Conservation (phyloP, 2,329 filamentous ascomycete species). For the Diaporthe citri region DNA sequence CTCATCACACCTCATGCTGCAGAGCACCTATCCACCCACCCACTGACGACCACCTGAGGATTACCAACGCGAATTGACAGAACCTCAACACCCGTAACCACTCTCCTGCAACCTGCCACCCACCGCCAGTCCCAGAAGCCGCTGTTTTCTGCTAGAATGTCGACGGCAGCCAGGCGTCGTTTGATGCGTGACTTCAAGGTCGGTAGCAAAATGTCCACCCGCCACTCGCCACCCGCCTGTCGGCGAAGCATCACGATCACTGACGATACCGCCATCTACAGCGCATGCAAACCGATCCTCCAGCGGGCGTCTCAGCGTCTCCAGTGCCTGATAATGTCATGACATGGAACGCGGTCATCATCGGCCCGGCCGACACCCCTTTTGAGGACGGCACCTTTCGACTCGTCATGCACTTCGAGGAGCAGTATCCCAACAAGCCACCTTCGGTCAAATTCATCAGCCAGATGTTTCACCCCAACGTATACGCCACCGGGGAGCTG, state of each 20-base stretch:
- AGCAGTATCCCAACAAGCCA: conserved; percentile 98
- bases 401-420: conserved; percentile 98
- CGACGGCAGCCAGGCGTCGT: conserved; percentile 92
- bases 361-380: conserved; percentile 94
- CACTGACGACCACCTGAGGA: conserved; percentile 15
- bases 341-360: conserved; percentile 99
- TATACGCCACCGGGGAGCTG: conserved; percentile 96
- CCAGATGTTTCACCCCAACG: conserved; percentile 99
- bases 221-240: conserved; percentile 31
- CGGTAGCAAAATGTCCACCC: conserved; percentile 35
- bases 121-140: neutral
- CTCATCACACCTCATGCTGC: conserved; percentile 21
- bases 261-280: conserved; percentile 53
- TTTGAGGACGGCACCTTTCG: conserved; percentile 99
- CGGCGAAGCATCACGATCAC: conserved; percentile 29
- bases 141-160: conserved; percentile 62
- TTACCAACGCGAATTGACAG: neutral
- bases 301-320: conserved; percentile 94
- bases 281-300: conserved; percentile 99
- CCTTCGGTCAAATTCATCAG: conserved; percentile 98
- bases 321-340: conserved; percentile 97
- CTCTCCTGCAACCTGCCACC: neutral
- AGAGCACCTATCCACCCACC: neutral
- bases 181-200: conserved; percentile 99
- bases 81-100: neutral